Percentiles rank a stretch among this genome's conserved stretches.
These are phyloP conservation scores for Noccaea bulbosa DNA, from an alignment of 345 rosid genomes.

Conservation along the genomic window DNA sequence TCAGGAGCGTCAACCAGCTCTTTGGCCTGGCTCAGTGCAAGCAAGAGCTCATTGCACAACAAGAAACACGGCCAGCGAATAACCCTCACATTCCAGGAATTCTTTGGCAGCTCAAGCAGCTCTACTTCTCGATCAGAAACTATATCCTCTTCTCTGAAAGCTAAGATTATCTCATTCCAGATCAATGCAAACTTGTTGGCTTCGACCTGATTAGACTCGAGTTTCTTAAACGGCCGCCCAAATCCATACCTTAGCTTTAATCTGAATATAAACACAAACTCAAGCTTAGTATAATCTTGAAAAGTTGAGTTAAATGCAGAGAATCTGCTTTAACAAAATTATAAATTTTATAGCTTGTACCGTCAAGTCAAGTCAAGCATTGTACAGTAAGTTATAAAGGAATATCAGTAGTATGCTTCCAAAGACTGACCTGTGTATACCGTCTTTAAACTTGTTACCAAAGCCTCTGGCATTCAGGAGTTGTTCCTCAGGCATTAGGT, in stretches of 20 bases:
- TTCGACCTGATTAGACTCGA: slow-evolving; percentile 92
- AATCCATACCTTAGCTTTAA: slow-evolving; percentile 93
- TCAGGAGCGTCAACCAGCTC: slow-evolving; percentile 95
- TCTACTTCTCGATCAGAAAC: slow-evolving; percentile 88
- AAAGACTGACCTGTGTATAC: slow-evolving; percentile 59
- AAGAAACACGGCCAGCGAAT: slow-evolving; percentile 97
- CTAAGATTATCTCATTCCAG: slow-evolving; percentile 89
- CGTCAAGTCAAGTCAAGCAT: slow-evolving; percentile 17
- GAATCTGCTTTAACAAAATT: not conserved
- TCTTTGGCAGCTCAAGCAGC: slow-evolving; percentile 85
- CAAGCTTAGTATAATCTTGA: slow-evolving; percentile 31
- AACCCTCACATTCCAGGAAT: slow-evolving; percentile 87
- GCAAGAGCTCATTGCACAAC: slow-evolving; percentile 91
- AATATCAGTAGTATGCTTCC: slow-evolving; percentile 25
- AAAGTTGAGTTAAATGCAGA: slow-evolving; percentile 6
- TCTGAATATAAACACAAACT: slow-evolving; percentile 49
- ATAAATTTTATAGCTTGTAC: slow-evolving; percentile 5
- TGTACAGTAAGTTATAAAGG: slow-evolving; percentile 4
- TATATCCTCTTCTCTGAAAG: slow-evolving; percentile 96
- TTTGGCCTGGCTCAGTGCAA: slow-evolving; percentile 93
- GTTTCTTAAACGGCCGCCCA: slow-evolving; percentile 88
- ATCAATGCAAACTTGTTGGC: slow-evolving; percentile 92
- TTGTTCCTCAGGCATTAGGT: slow-evolving; percentile 97
- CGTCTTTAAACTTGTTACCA: slow-evolving; percentile 83
- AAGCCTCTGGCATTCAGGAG: slow-evolving; percentile 76